Base-by-base conservation (phyloP, 306 rosid genomes). In the Elaeagnus macrophylla region DNA sequence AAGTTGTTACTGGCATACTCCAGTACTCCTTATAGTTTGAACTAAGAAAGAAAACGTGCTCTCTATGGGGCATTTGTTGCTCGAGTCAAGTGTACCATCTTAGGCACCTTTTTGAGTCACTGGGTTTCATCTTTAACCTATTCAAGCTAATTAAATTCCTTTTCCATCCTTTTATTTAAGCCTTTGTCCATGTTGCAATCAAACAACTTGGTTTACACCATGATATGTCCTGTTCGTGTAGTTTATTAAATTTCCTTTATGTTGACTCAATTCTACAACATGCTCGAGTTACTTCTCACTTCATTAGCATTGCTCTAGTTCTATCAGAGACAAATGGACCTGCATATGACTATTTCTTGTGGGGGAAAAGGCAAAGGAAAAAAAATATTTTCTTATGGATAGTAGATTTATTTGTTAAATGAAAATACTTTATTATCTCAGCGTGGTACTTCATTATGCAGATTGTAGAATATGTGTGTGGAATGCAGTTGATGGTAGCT, bases 381-480 rank as follows among this genome's bases (percentile, higher is more conserved):
- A n/a, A n/a, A n/a, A n/a, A n/a, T n/a, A n/a, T n/a, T n/a, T n/a
- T n/a, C n/a, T n/a, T n/a, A n/a, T n/a, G n/a, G n/a, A n/a, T n/a
- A n/a, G n/a, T n/a, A n/a, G n/a, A n/a, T n/a, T n/a, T n/a, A n/a
- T n/a, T n/a, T n/a, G n/a, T n/a, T n/a, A n/a, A n/a, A 3, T 8
- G 11, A 36, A 9, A n/a, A n/a, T n/a, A 5, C 48, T 65, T 54
- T 63, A 50, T 45, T 52, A n/a, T 65, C 63, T 54, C 35, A 36
- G 56, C 54, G 51, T 58, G 74, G 46, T 43, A 40, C 35, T 55
- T 52, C 14, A 43, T 50, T 55, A 17, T 68, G 57, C 77, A 88
- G 94, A 88, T 84, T 88, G 96, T 77, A 88, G 96, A 77, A 88
- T 88, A 67, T 88, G 96, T 60, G 96, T 88, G 62, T 88, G 96